phyloP scores from a whole-genome alignment of 2,329 filamentous ascomycete species.

The Nigrospora oryzae region DNA sequence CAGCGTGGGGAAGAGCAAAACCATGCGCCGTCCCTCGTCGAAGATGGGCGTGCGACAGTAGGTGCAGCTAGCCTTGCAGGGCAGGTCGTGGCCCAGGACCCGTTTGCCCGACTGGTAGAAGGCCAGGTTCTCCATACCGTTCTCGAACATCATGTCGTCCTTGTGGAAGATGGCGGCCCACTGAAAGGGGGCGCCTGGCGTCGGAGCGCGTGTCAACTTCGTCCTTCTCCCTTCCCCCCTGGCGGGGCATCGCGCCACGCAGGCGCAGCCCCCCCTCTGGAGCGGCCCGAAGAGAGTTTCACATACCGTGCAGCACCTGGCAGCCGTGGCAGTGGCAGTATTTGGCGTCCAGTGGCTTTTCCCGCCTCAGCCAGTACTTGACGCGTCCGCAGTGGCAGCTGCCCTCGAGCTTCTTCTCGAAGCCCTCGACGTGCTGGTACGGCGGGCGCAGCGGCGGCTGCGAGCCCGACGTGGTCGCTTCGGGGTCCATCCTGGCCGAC shows the following conservation, averaged over 20 bases:
- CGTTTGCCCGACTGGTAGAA: constrained; percentile 65
- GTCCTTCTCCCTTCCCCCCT: neutral
- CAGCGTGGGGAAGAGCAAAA: constrained; percentile 68
- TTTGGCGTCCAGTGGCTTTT: constrained; percentile 65
- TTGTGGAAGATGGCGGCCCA: constrained; percentile 89
- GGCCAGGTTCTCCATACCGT: constrained; percentile 53
- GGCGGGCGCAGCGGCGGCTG: neutral
- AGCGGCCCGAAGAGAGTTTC: neutral
- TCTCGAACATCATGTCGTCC: constrained; percentile 59
- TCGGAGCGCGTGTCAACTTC: neutral
- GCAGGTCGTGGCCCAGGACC: constrained; percentile 55
- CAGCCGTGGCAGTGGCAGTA: constrained; percentile 79
- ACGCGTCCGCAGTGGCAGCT: constrained; percentile 69
- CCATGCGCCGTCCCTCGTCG: constrained; percentile 83
- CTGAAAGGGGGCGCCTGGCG: constrained; percentile 71
- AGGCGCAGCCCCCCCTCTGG: too few relatives aligned
- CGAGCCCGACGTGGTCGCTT: too few relatives aligned
- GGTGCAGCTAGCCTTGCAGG: constrained; percentile 72
- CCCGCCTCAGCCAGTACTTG: constrained; percentile 60
- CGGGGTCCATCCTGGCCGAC: neutral
- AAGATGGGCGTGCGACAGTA: constrained; percentile 73
- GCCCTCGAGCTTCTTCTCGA: constrained; percentile 19
- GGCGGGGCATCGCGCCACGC: neutral
- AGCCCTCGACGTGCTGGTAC: constrained; percentile 2
- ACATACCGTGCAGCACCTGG: constrained; percentile 62